Percentiles rank a stretch among this genome's conserved stretches.
phyloP scores from a whole-genome alignment of 306 rosid species.

The Cucurbita argyrosperma region DNA sequence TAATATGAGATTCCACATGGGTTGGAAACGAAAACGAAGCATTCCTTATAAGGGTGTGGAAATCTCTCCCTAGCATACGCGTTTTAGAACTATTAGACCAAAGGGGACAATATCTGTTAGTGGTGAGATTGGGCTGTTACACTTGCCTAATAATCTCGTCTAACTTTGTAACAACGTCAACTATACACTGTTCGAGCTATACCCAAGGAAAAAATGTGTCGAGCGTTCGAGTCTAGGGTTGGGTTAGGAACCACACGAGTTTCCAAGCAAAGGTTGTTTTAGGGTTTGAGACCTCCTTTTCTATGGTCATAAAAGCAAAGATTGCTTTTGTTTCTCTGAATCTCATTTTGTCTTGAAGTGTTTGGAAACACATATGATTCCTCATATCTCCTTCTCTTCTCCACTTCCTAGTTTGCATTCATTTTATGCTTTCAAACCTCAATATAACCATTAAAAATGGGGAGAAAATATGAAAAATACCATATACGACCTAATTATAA shows the following conservation, averaged over 20 bases:
- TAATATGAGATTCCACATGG: too few relatives aligned
- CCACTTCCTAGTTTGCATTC: slow-evolving; percentile 6
- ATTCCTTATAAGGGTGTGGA: too few relatives aligned
- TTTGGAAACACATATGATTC: slow-evolving; percentile 11
- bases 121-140: too few relatives aligned
- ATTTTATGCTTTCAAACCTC: background rate
- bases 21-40: too few relatives aligned
- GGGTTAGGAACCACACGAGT: slow-evolving; percentile 1
- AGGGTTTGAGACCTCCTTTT: slow-evolving; percentile 6
- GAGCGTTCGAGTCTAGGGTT: background rate
- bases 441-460: background rate
- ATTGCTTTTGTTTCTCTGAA: slow-evolving; percentile 2
- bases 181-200: background rate
- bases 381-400: background rate
- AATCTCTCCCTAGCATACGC: too few relatives aligned
- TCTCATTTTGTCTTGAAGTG: slow-evolving; percentile 7
- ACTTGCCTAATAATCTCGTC: background rate
- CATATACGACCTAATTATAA: background rate
- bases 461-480: background rate
- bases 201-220: background rate
- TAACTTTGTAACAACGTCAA: background rate
- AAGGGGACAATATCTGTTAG: too few relatives aligned
- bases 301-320: slow-evolving; percentile 4
- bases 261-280: background rate
- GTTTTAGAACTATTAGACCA: too few relatives aligned